Evolutionary conservation across 306 rosid species (phyloP).

Genomic region (Gillenia trifoliata): DNA sequence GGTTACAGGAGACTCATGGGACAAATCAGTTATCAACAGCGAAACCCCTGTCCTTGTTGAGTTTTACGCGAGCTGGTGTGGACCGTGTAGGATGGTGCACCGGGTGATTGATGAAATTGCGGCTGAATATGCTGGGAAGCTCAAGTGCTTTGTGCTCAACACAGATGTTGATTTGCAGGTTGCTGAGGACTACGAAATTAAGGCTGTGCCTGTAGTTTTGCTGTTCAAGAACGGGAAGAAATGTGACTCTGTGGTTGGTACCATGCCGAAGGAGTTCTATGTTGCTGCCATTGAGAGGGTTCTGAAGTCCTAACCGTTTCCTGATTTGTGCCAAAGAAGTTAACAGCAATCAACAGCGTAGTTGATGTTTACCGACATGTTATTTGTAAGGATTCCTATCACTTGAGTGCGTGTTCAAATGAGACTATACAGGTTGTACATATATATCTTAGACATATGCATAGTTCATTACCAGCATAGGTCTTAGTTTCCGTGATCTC

Average conservation of each 20-base stretch:
- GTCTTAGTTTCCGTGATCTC: slow-evolving; percentile 6
- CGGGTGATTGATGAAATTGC: slow-evolving; percentile 76
- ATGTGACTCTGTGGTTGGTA: slow-evolving; percentile 71
- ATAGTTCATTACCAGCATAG: slow-evolving; percentile 10
- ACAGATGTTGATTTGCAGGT: slow-evolving; percentile 61
- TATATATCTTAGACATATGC: slow-evolving; percentile 13
- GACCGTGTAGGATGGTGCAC: slow-evolving; percentile 93
- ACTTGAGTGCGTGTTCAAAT: slow-evolving; percentile 11
- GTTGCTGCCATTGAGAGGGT: slow-evolving; percentile 82
- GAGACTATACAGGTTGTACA: slow-evolving; percentile 18
- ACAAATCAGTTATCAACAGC: slow-evolving; percentile 50
- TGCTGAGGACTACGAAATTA: slow-evolving; percentile 73
- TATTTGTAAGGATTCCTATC: slow-evolving; percentile 6
- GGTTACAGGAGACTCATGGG: slow-evolving; percentile 69
- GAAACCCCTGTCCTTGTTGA: slow-evolving; percentile 78
- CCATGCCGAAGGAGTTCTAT: slow-evolving; percentile 93
- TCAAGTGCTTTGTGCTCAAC: slow-evolving; percentile 69
- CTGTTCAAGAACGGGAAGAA: slow-evolving; percentile 79
- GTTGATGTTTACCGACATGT: slow-evolving; percentile 13
- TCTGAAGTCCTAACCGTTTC: slow-evolving; percentile 38
- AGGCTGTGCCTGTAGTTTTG: slow-evolving; percentile 92
- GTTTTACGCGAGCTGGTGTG: slow-evolving; percentile 92
- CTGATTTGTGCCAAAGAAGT: not conserved
- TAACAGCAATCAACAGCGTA: not conserved
- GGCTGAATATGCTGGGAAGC: slow-evolving; percentile 62